Conservation (phyloP, 2,329 filamentous ascomycete species). For the Trichophyton mentagrophytes region DNA sequence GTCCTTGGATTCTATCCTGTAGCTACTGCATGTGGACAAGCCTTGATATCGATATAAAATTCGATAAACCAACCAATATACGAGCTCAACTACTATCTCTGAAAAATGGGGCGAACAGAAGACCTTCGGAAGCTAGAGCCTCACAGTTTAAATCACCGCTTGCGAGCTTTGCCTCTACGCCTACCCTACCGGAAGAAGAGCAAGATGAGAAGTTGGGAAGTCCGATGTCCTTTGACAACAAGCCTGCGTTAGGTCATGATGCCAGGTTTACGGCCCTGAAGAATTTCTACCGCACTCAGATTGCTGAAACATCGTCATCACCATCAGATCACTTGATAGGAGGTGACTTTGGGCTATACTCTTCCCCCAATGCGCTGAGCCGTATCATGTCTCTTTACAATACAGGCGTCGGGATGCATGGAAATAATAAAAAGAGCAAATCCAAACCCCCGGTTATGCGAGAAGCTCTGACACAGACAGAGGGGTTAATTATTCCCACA, state of each 20-base stretch:
- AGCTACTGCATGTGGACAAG: constrained; percentile 90
- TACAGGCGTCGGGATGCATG: constrained; percentile 41
- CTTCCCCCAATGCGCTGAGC: constrained; percentile 67
- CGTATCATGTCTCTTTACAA: constrained; percentile 90
- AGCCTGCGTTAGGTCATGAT: constrained; percentile 44
- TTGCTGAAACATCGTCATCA: constrained; percentile 49
- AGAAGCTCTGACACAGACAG: constrained; percentile 56
- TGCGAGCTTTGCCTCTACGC: constrained; percentile 22
- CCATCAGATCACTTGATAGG: constrained; percentile 41
- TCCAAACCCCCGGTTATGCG: constrained; percentile 62
- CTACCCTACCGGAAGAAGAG: constrained; percentile 16
- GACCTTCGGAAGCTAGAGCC: constrained; percentile 26
- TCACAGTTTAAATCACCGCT: constrained; percentile 25
- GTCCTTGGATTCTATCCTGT: constrained; percentile 69
- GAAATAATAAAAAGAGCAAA: constrained; percentile 47
- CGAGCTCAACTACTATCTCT: constrained; percentile 64
- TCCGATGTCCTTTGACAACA: constrained; percentile 23
- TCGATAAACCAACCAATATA: constrained; percentile 80
- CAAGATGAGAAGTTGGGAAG: constrained; percentile 17
- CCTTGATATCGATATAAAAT: constrained; percentile 75
- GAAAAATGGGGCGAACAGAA: constrained; percentile 36
- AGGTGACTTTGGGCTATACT: constrained; percentile 38
- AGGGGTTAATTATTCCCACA: constrained; percentile 56
- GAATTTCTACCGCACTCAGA: constrained; percentile 69
- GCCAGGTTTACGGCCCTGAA: constrained; percentile 61